These are phyloP conservation scores for Eremochloa ophiuroides DNA, from an alignment of 176 grass and related monocot genomes.

Conservation along the genomic window DNA sequence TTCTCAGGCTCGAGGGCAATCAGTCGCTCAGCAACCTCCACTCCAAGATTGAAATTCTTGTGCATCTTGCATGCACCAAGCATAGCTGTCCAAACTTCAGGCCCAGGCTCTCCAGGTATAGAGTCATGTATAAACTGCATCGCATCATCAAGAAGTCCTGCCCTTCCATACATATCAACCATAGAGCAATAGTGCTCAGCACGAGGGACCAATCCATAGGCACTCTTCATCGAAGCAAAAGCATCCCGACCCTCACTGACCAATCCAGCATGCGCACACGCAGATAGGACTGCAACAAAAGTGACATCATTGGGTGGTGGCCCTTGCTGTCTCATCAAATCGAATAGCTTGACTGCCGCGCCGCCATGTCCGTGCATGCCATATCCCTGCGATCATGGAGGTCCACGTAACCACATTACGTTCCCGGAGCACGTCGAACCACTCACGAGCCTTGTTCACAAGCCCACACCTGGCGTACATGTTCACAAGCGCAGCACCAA, in stretches of 20 bases:
- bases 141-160: constrained; percentile 65
- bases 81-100: constrained; percentile 80
- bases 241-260: constrained; percentile 46
- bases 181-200: constrained; percentile 73
- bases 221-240: constrained; percentile 60
- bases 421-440: constrained; percentile 49
- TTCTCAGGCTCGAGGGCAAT: constrained; percentile 63
- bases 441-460: constrained; percentile 53
- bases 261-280: constrained; percentile 71
- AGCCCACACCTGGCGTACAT: constrained; percentile 75
- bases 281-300: constrained; percentile 71
- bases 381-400: constrained; percentile 75
- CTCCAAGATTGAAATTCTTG: constrained; percentile 66
- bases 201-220: constrained; percentile 58
- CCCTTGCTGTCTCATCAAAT: constrained; percentile 41
- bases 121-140: constrained; percentile 57
- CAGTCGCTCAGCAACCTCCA: constrained; percentile 45
- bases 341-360: constrained; percentile 57
- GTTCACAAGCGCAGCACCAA: constrained; percentile 68
- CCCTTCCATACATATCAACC: constrained; percentile 88
- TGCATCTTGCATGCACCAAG: constrained; percentile 76
- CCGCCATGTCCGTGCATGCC: constrained; percentile 69
- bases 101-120: constrained; percentile 40
- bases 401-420: constrained; percentile 69
- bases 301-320: constrained; percentile 69